Evolutionary conservation across 2,329 filamentous ascomycete species (phyloP), one percentile per base, ranked within the genome.

Genomic region (Pseudogymnoascus sp.): DNA sequence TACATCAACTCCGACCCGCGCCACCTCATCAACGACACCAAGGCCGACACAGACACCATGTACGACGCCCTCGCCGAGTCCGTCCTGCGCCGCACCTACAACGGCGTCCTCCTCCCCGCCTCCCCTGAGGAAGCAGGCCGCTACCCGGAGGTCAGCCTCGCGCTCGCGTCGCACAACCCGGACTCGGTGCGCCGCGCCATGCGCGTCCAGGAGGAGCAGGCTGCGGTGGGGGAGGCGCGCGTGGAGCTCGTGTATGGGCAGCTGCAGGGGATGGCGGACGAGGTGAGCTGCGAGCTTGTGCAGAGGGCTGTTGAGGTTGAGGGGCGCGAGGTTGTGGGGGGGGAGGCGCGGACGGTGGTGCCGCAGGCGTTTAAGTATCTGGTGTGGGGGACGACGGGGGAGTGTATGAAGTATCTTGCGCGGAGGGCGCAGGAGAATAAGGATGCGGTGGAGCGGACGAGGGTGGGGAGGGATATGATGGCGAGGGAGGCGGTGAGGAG

Each of bases 241-340:
- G 75, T 74, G 1, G 78, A 82, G 47, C 74, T 83, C 1, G 78
- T 80, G 0, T 92, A 91, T 74, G 89, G 89, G 2, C 93, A 97
- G 77, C 83, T 97, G 0, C 89, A 93, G 78, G 93, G 93, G 42
- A 97, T 97, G 93, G 93, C 93, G 1, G 93, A 97, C 69, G 93
- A 97, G 73, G 86, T 97, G 62, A 91, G 88, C 73, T 87, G 84
- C 72, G 83, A 86, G 72, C 76, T 87, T 1, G 70, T 74, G 0
- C 67, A 70, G 31, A 66, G 64, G 26, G 67, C 65, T 1, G 15
- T 50, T 0, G 26, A 31, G 26, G 50, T 38, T 19, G 61, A 33
- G 17, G 61, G 33, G 4, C 63, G 9, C 1, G 31, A 67, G 44
- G 59, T 64, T 1, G 61, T 69, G 31, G 31, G 66, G 65, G 53